These are phyloP conservation scores for Chionographis japonica DNA, from an alignment of 106 monocot genomes.

Conservation along the genomic window DNA sequence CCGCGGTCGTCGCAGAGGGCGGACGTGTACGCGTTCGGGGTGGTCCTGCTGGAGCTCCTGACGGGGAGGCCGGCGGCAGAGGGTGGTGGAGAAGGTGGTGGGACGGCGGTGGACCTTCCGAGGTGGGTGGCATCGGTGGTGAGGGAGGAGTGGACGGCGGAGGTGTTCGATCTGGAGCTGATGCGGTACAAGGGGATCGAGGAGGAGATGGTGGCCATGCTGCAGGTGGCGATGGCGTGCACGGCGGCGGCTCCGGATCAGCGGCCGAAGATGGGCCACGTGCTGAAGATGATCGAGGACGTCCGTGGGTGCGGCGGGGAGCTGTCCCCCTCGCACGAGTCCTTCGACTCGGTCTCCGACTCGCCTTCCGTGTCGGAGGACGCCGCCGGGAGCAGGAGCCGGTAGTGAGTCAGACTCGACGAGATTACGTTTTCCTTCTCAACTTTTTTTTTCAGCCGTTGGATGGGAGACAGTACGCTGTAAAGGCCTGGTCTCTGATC, in stretches of 20 bases:
- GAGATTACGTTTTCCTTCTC: background rate
- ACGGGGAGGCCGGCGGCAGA: slow-evolving; percentile 52
- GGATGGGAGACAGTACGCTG: background rate
- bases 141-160: slow-evolving; percentile 94
- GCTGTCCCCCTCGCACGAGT: slow-evolving; percentile 57
- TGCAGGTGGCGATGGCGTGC: slow-evolving; percentile 80
- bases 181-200: slow-evolving; percentile 88
- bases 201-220: slow-evolving; percentile 88
- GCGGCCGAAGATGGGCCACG: slow-evolving; percentile 54
- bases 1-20: slow-evolving; percentile 47
- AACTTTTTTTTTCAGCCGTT: background rate
- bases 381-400: background rate
- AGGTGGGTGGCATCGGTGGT: slow-evolving; percentile 94
- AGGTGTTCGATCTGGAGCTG: slow-evolving; percentile 96
- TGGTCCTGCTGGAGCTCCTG: slow-evolving; percentile 76
- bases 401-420: background rate
- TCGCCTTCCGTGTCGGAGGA: slow-evolving; percentile 65
- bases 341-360: slow-evolving; percentile 63
- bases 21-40: slow-evolving; percentile 80
- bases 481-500: too few relatives aligned
- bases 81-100: slow-evolving; percentile 2
- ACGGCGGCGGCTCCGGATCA: slow-evolving; percentile 44
- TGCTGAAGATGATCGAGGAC: slow-evolving; percentile 55
- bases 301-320: slow-evolving; percentile 26
- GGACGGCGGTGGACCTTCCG: slow-evolving; percentile 33